Evolutionary conservation across 2,329 filamentous ascomycete species (phyloP), one percentile per base, ranked within the genome.

Genomic region (Colletotrichum tropicale): DNA sequence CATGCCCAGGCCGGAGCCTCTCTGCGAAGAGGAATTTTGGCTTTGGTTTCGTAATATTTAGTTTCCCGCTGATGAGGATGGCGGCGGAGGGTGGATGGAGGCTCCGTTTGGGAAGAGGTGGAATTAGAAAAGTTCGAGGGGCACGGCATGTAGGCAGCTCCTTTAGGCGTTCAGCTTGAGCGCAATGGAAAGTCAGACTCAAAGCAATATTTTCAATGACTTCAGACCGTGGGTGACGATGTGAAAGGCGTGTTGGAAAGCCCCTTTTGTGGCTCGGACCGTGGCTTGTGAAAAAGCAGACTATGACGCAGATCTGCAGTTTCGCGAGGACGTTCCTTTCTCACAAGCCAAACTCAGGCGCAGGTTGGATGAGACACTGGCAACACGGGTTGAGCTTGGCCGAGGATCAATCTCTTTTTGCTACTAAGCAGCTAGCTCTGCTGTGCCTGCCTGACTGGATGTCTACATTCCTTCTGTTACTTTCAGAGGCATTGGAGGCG

Each of bases 21-120:
- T 66, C 30, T 70, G 67, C 60, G 43, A 36, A 62, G 71, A 30
- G 71, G 55, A 66, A 74, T 70, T 66, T 76, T 70, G 70, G 71
- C 60, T 62, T 71, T 71, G 26, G 60, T 70, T 62, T 30, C 48
- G 68, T 76, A 76, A 76, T 76, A 70, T 76, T 75, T 76, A 76
- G 74, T 76, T 70, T 66, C 74, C 71, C 66, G 38, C 32, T 36
- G 64, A 68, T 38, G 70, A 69, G 8, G 66, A 38, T 58, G 28
- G 58, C 18, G 58, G 18, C 10, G 26, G 56, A 60, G 21, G 36
- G 21, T 16, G 34, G 32, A 64, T 30, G 32, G 69, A 18, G 52
- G 43, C 67, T 18, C 26, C 48, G 36, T n/a, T 21, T 48, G 48
- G 48, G 71, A 70, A 36, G 32, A 56, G 26, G 61, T 66, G 36